These are phyloP conservation scores for Sequoiadendron giganteum DNA, from an alignment of 75 land plant genomes.

Conservation along the genomic window DNA sequence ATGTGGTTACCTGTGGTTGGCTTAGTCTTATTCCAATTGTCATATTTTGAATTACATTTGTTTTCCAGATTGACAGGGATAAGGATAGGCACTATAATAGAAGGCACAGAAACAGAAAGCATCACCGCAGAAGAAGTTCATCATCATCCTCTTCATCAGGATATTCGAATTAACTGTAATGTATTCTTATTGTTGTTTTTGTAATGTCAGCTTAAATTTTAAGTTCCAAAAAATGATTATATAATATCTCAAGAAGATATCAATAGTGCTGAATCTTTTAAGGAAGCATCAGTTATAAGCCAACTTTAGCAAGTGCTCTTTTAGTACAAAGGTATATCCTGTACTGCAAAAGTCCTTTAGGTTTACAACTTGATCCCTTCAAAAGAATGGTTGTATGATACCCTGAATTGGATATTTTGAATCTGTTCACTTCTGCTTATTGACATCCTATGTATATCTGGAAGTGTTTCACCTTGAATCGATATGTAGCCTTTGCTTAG, in stretches of 20 bases:
- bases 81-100: not conserved
- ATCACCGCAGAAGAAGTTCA: not conserved
- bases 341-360: not conserved
- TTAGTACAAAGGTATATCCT: not conserved
- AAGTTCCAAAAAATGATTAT: not conserved
- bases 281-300: not conserved
- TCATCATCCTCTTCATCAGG: conserved; percentile 8
- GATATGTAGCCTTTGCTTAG: not conserved
- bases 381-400: not conserved
- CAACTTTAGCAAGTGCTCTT: not conserved
- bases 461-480: not conserved
- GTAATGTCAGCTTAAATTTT: not conserved
- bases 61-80: conserved; percentile 5
- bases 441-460: not conserved
- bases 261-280: not conserved
- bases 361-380: not conserved
- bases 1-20: not conserved
- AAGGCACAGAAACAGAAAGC: conserved; percentile 4
- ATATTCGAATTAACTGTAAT: not conserved
- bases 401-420: not conserved
- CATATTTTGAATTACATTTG: not conserved
- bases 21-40: not conserved
- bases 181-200: not conserved
- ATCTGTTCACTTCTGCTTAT: not conserved
- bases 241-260: not conserved